Conservation (phyloP, 2,329 filamentous ascomycete genomes). For the Botrytis porri region DNA sequence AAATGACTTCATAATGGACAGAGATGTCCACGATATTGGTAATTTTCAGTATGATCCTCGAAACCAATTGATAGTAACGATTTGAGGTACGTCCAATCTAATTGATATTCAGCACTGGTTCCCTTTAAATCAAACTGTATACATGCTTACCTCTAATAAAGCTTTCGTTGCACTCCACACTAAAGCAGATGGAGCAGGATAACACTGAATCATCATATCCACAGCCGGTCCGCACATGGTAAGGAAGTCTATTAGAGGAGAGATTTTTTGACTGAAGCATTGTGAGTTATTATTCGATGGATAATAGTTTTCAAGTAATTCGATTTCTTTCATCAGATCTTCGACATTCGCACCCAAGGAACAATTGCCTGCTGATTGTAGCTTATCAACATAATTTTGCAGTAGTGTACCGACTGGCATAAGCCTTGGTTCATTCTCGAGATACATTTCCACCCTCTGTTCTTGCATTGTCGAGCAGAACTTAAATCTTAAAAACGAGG, state of each 20-base stretch:
- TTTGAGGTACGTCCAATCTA: constrained; percentile 17
- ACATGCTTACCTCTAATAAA: constrained; percentile 9
- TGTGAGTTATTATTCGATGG: constrained; percentile 3
- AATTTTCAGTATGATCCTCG: constrained; percentile 2
- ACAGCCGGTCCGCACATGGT: constrained; percentile 14
- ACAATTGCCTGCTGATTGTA: neutral
- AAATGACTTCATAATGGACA: constrained; percentile 10
- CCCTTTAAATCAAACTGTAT: neutral
- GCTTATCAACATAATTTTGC: constrained; percentile 14
- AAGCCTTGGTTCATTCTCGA: constrained; percentile 10
- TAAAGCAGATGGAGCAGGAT: constrained; percentile 15
- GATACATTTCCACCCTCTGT: neutral
- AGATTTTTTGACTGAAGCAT: neutral
- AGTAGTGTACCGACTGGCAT: neutral
- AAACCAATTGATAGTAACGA: constrained; percentile 9
- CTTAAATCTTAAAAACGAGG: neutral
- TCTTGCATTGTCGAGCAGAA: constrained; percentile 6
- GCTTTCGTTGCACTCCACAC: constrained; percentile 11
- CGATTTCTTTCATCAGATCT: constrained; percentile 13
- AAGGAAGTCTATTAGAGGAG: constrained; percentile 17
- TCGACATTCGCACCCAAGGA: constrained; percentile 12
- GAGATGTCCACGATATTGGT: constrained; percentile 10
- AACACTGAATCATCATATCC: constrained; percentile 9
- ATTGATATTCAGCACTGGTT: neutral
- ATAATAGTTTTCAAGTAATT: constrained; percentile 13